These are phyloP conservation scores for Colletotrichum falcatum DNA, from an alignment of 2,329 filamentous ascomycete genomes.

Conservation along the genomic window DNA sequence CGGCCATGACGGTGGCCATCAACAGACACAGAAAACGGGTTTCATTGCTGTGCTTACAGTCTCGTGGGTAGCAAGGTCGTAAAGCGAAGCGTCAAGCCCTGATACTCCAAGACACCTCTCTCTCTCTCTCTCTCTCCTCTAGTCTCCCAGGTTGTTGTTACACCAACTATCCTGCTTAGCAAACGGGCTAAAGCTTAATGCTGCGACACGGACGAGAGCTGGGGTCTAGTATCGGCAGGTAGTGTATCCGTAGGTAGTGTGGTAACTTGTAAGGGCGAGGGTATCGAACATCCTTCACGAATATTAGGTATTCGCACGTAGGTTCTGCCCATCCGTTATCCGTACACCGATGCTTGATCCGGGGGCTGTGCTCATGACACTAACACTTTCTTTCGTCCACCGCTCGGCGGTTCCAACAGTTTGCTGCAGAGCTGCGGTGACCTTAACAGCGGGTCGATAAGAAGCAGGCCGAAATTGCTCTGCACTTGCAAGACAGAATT, in stretches of 20 bases:
- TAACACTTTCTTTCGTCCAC: slow-evolving; percentile 13
- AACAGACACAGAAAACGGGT: background rate
- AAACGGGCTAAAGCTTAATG: slow-evolving; percentile 8
- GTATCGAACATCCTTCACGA: background rate
- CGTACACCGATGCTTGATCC: slow-evolving; percentile 22
- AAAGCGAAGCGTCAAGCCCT: background rate
- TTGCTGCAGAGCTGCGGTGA: slow-evolving; percentile 28
- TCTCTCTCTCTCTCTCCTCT: background rate
- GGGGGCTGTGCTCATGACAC: slow-evolving; percentile 28
- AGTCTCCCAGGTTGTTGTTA: background rate
- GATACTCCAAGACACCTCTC: background rate
- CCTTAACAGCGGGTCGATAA: slow-evolving; percentile 15
- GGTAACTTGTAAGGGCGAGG: background rate
- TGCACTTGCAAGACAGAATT: slow-evolving; percentile 11
- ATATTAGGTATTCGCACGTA: background rate
- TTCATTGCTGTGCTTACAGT: slow-evolving; percentile 6
- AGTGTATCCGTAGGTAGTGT: background rate
- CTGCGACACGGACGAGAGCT: background rate
- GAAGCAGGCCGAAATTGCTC: background rate
- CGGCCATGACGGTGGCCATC: background rate
- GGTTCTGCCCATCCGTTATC: slow-evolving; percentile 23
- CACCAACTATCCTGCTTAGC: background rate
- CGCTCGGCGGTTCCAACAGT: slow-evolving; percentile 21
- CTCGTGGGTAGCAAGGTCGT: background rate
- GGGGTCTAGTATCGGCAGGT: background rate